Conservation (phyloP, 208 protist genomes). For the Hexamita inflata region DNA sequence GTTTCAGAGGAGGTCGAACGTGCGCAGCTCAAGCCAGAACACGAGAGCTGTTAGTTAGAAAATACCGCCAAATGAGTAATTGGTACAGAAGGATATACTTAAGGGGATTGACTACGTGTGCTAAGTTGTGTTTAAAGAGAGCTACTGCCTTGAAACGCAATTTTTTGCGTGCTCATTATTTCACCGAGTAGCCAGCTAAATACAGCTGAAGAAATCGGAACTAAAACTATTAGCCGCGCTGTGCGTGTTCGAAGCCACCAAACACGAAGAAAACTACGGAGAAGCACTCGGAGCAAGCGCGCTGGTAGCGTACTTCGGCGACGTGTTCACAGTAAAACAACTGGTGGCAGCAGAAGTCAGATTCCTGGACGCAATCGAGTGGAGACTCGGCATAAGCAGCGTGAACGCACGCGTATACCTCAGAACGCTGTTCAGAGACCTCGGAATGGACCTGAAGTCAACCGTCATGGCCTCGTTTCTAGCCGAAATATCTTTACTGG, state of each 20-base stretch:
- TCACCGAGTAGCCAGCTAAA: neutral
- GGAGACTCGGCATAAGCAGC: neutral
- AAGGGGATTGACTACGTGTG: constrained; percentile 22
- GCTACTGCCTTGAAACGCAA: constrained; percentile 15
- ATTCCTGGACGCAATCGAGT: constrained; percentile 10
- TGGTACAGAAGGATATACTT: neutral
- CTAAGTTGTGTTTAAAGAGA: constrained; percentile 12
- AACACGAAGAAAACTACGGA: constrained; percentile 25
- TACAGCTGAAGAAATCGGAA: constrained; percentile 8
- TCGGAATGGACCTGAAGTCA: neutral
- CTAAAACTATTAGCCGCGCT: neutral
- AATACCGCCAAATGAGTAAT: too few relatives aligned
- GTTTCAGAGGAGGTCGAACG: too few relatives aligned
- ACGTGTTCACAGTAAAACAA: constrained; percentile 1
- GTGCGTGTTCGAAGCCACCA: constrained; percentile 17
- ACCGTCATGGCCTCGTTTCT: neutral
- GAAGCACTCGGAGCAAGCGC: constrained; percentile 1
- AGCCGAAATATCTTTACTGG: constrained; percentile 6
- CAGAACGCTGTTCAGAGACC: constrained; percentile 5
- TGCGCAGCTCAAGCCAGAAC: too few relatives aligned
- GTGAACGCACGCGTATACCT: constrained; percentile 14
- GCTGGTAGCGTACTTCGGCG: neutral
- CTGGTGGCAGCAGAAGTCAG: neutral
- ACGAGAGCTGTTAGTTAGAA: too few relatives aligned
- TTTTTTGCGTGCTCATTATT: constrained; percentile 14